Base-by-base conservation (phyloP, 2,329 filamentous ascomycete genomes). In the Pezicula radicicola region DNA sequence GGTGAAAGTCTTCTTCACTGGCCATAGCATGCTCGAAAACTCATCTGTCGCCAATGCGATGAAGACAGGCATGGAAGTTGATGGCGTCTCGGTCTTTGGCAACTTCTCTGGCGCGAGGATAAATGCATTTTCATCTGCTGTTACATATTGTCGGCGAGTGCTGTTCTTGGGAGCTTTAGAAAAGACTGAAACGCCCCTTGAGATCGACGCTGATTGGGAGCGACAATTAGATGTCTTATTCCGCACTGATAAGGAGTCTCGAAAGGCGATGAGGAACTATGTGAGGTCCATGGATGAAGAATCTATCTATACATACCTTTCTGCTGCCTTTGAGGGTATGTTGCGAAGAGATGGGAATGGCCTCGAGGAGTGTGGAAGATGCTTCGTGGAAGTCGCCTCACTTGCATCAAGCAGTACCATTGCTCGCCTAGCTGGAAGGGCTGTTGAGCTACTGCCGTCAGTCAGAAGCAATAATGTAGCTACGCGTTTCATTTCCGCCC, bases 121-220 rank as follows among this genome's bases (percentile, higher is more conserved):
- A 1, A 70, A 75, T 35, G 83, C 88, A 0, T 86, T 91, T 53
- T 77, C 85, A 0, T 73, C 85, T n/a, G 83, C 89, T 1, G 75
- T 94, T 25, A 77, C 77, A 5, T 95, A 91, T 60, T 84, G 84
- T 55, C 76, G 83, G 16, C 79, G 81, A 50, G 75, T 87, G 28
- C 70, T 87, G 4, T 70, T 87, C 35, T 75, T 80, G 58, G 73
- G 82, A 62, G 81, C 84, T 37, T 51, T 68, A 13, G 57, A 67
- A 40, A 58, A 61, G 19, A 62, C 64, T 1, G 60, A 39, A 16
- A 59, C 55, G 1, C 61, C 65, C 7, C 55, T 66, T 40, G 37
- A 69, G 56, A 78, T 91, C 21, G 87, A 93, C 59, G 84, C 87
- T 43, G 89, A 93, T 56, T 97, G 94, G 94, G 88, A 91, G 65